Percentiles rank a stretch among this genome's conserved stretches.
These are phyloP conservation scores for Salix viminalis DNA, from an alignment of 345 rosid species.

Conservation along the genomic window DNA sequence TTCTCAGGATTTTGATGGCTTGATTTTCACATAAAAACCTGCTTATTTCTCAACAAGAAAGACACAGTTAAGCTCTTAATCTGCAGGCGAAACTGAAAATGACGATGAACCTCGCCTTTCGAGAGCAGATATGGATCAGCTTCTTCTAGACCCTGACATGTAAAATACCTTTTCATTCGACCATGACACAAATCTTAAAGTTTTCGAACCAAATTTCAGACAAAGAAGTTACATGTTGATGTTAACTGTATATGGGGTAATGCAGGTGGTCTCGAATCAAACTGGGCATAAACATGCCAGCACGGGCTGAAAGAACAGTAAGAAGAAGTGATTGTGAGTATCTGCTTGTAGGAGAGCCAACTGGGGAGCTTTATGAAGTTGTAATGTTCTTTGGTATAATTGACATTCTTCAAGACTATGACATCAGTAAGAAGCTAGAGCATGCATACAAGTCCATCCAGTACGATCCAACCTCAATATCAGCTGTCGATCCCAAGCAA, in stretches of 20 bases:
- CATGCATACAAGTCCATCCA: slow-evolving; percentile 85
- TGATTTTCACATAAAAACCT: background rate
- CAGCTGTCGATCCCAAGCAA: slow-evolving; percentile 82
- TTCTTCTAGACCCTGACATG: slow-evolving; percentile 50
- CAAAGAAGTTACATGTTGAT: background rate
- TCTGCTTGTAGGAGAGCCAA: slow-evolving; percentile 69
- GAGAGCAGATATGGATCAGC: slow-evolving; percentile 49
- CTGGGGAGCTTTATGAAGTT: slow-evolving; percentile 74
- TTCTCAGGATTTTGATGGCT: too few relatives aligned
- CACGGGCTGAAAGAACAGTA: slow-evolving; percentile 62
- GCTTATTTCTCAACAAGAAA: background rate
- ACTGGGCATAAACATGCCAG: slow-evolving; percentile 78
- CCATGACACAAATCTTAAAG: background rate
- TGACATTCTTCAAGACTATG: slow-evolving; percentile 89
- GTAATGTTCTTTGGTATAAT: slow-evolving; percentile 80
- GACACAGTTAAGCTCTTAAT: background rate
- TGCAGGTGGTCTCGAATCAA: slow-evolving; percentile 76
- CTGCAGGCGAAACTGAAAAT: slow-evolving; percentile 27
- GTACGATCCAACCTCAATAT: slow-evolving; percentile 76
- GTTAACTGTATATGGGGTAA: background rate
- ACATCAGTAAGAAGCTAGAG: slow-evolving; percentile 88
- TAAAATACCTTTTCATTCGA: background rate
- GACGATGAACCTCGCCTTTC: slow-evolving; percentile 40
- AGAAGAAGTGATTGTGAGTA: slow-evolving; percentile 50
- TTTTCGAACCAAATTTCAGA: background rate